Conservation (phyloP, 345 rosid genomes). For the Corchorus olitorius region DNA sequence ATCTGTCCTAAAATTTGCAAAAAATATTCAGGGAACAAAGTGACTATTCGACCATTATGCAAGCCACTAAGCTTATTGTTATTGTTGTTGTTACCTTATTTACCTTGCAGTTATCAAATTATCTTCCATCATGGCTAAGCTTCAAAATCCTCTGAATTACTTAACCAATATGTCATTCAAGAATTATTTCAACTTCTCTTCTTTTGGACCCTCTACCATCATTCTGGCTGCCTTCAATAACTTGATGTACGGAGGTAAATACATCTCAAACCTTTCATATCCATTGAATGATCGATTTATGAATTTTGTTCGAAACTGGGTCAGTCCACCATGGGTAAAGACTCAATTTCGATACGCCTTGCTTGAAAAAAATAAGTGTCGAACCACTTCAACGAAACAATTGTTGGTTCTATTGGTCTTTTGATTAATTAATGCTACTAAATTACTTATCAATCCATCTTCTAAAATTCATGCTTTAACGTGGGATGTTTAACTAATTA, state of each 20-base stretch:
- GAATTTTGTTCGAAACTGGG: too few species aligned
- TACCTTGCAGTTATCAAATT: conserved; percentile 3
- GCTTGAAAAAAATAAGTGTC: too few species aligned
- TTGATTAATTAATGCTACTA: too few species aligned
- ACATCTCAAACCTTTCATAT: too few species aligned
- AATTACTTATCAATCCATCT: not conserved
- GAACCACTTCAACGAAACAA: too few species aligned
- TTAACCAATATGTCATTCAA: conserved; percentile 4
- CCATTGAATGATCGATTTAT: too few species aligned
- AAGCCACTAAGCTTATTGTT: not conserved
- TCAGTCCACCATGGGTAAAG: too few species aligned
- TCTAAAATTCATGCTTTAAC: not conserved
- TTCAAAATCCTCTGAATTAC: conserved; percentile 5
- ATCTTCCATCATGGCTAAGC: not conserved
- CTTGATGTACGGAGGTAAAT: not conserved
- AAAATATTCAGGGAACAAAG: too few species aligned
- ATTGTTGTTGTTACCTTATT: not conserved
- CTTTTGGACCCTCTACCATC: conserved; percentile 10
- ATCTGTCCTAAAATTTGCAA: too few species aligned
- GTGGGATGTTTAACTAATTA: not conserved
- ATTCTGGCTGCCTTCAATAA: not conserved
- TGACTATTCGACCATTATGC: too few species aligned
- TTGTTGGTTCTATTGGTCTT: too few species aligned
- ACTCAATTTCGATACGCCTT: too few species aligned
- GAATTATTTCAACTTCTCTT: not conserved